A percentile compares a stretch with the other conserved stretches of the same genome.
phyloP scores from a whole-genome alignment of 1,284 basidiomycete genomes.

The Pyrrhoderma lamaoense region DNA sequence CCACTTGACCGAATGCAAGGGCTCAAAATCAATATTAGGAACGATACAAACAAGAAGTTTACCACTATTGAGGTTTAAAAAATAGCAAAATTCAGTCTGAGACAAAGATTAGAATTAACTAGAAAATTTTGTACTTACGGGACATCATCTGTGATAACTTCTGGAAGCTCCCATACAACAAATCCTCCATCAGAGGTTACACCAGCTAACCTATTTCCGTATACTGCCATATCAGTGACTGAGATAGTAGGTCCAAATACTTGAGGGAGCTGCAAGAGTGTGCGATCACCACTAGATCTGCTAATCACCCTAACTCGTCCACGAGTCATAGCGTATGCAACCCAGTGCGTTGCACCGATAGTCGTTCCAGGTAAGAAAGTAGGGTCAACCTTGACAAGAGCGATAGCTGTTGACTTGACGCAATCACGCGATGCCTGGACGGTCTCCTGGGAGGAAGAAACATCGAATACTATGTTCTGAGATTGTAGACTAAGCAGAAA shows the following conservation, averaged over 20 bases:
- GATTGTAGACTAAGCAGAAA: slow-evolving; percentile 26
- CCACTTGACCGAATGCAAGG: slow-evolving; percentile 75
- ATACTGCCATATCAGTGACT: slow-evolving; percentile 77
- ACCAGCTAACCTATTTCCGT: slow-evolving; percentile 71
- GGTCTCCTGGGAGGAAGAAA: slow-evolving; percentile 59
- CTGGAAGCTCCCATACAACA: slow-evolving; percentile 77
- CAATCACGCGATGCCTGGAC: slow-evolving; percentile 64
- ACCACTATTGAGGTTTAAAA: slow-evolving; percentile 37
- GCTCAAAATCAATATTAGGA: slow-evolving; percentile 49
- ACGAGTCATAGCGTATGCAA: slow-evolving; percentile 85
- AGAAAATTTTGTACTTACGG: slow-evolving; percentile 44
- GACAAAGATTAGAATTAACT: background rate
- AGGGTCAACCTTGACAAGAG: slow-evolving; percentile 73
- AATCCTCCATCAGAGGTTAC: slow-evolving; percentile 81
- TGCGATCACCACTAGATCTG: slow-evolving; percentile 75
- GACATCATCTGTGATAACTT: slow-evolving; percentile 73
- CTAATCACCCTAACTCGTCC: slow-evolving; percentile 81
- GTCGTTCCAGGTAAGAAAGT: slow-evolving; percentile 76
- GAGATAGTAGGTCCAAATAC: slow-evolving; percentile 54
- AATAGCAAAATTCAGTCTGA: background rate
- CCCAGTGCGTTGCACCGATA: slow-evolving; percentile 81
- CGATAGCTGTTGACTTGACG: slow-evolving; percentile 76
- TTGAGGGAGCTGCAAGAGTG: slow-evolving; percentile 64
- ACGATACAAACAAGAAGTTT: slow-evolving; percentile 62
- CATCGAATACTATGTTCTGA: slow-evolving; percentile 69